Conservation (phyloP, 2,329 filamentous ascomycete genomes). For the Alternaria solani region DNA sequence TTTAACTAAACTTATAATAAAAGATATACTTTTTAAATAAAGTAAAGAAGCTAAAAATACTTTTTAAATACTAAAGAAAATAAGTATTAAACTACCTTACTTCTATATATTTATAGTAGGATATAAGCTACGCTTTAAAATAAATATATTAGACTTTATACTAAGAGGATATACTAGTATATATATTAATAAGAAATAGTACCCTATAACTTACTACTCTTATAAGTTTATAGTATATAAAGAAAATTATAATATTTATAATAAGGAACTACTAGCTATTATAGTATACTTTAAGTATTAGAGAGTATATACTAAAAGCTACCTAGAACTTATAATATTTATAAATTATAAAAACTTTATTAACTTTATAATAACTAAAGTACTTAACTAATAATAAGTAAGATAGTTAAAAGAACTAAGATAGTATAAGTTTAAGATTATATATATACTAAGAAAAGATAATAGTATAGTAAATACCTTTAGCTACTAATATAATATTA, state of each 20-base stretch:
- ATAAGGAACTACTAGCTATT: constrained; percentile 50
- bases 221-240: constrained; percentile 30
- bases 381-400: constrained; percentile 34
- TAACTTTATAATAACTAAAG: constrained; percentile 38
- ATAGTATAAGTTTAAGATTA: constrained; percentile 4
- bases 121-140: constrained; percentile 25
- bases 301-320: constrained; percentile 5
- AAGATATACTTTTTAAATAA: background rate
- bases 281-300: constrained; percentile 36
- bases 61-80: constrained; percentile 20
- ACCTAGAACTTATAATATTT: constrained; percentile 31
- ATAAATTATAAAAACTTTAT: constrained; percentile 42
- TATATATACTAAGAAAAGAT: background rate
- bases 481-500: background rate
- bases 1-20: constrained; percentile 10
- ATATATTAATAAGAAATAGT: constrained; percentile 2
- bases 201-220: constrained; percentile 30
- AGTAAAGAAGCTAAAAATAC: background rate
- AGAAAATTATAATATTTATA: constrained; percentile 45
- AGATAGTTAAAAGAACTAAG: constrained; percentile 19
- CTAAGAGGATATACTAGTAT: constrained; percentile 1
- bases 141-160: constrained; percentile 27
- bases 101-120: constrained; percentile 22
- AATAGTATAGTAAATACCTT: constrained; percentile 7
- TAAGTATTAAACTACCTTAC: constrained; percentile 24